Evolutionary conservation across 352 stramenopile species (phyloP).

Genomic region (Phytopythium kandeliae): DNA sequence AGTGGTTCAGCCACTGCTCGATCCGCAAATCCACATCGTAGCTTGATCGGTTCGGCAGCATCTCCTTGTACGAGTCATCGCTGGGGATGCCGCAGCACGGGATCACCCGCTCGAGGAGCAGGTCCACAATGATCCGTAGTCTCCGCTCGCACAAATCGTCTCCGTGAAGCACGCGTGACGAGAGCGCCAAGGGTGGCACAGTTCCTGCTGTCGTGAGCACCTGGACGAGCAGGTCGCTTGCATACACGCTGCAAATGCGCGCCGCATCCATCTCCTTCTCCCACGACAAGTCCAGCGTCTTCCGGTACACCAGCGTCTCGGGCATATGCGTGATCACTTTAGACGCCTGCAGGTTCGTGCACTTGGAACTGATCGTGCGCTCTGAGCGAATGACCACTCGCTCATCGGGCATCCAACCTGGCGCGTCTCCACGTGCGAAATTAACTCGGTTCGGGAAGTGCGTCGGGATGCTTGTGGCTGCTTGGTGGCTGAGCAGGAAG

Average conservation of each 20-base stretch:
- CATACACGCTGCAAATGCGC: slow-evolving; percentile 46
- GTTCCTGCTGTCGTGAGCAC: slow-evolving; percentile 25
- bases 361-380: slow-evolving; percentile 78
- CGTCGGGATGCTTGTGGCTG: slow-evolving; percentile 64
- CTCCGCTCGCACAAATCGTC: slow-evolving; percentile 39
- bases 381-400: slow-evolving; percentile 59
- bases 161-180: slow-evolving; percentile 11
- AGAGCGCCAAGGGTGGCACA: slow-evolving; percentile 6
- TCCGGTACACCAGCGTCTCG: slow-evolving; percentile 59
- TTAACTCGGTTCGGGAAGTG: slow-evolving; percentile 53
- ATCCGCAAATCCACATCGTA: slow-evolving; percentile 76
- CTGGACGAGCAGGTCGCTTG: slow-evolving; percentile 44
- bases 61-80: slow-evolving; percentile 81
- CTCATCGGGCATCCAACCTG: slow-evolving; percentile 13
- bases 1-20: slow-evolving; percentile 84
- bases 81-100: slow-evolving; percentile 71
- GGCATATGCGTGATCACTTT: slow-evolving; percentile 63
- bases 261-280: slow-evolving; percentile 63
- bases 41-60: slow-evolving; percentile 73
- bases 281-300: slow-evolving; percentile 65
- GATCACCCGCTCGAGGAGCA: slow-evolving; percentile 70
- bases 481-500: slow-evolving; percentile 45
- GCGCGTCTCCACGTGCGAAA: slow-evolving; percentile 10
- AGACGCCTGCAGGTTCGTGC: slow-evolving; percentile 71
- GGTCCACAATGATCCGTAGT: slow-evolving; percentile 50